Conservation (phyloP, 2,329 filamentous ascomycete genomes). For the Didymella pomorum region DNA sequence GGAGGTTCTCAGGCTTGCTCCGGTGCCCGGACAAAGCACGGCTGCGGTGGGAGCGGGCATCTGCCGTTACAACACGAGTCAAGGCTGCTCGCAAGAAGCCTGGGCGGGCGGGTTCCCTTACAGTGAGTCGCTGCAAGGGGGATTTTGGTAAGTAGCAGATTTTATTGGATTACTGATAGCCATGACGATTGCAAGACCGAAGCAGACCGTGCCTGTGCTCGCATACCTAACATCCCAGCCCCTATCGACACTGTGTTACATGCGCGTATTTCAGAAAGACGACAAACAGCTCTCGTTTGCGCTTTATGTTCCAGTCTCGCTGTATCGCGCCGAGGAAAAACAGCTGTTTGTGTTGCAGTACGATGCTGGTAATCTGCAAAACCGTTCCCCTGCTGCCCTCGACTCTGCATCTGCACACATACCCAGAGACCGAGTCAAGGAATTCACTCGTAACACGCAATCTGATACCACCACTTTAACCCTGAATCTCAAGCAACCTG, state of each 20-base stretch:
- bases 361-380: constrained; percentile 1
- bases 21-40: not conserved
- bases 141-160: constrained; percentile 1
- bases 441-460: not conserved
- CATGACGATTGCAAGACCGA: not conserved
- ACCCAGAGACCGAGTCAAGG: not conserved
- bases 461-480: not conserved
- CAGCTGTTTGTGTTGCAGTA: constrained; percentile 4
- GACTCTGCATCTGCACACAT: not conserved
- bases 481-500: not conserved
- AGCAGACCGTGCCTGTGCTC: constrained; percentile 1
- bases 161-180: not conserved
- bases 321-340: not conserved
- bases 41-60: not conserved
- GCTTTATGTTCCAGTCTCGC: not conserved
- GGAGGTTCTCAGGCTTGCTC: constrained; percentile 14
- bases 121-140: constrained; percentile 9
- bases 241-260: not conserved
- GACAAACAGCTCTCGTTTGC: not conserved
- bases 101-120: constrained; percentile 9
- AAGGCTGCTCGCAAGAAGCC: constrained; percentile 8
- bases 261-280: not conserved
- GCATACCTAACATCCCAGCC: not conserved
- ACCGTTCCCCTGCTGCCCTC: not conserved
- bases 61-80: not conserved